Conservation (phyloP, 2,329 filamentous ascomycete genomes). For the Amauroascus verrucosus region DNA sequence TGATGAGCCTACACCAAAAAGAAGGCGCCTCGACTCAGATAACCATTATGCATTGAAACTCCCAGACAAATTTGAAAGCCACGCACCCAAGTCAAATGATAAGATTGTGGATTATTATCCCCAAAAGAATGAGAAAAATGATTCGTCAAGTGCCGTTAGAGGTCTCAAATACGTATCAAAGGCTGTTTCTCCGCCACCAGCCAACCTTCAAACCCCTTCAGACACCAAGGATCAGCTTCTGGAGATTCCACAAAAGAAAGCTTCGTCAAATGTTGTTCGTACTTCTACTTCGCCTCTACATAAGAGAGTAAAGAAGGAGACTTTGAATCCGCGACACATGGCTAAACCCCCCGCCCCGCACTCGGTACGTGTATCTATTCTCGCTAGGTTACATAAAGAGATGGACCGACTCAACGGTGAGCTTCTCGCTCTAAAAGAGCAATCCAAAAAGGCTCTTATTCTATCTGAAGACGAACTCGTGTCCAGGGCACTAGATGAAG, state of each 20-base stretch:
- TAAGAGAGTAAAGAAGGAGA: slow-evolving; percentile 32
- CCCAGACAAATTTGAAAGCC: not conserved
- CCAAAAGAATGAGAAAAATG: slow-evolving; percentile 10
- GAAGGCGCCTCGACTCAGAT: slow-evolving; percentile 17
- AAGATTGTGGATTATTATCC: not conserved
- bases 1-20: slow-evolving; percentile 25
- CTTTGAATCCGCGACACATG: slow-evolving; percentile 38
- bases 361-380: slow-evolving; percentile 32
- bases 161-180: slow-evolving; percentile 21
- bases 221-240: not conserved
- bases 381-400: slow-evolving; percentile 36
- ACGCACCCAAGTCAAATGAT: not conserved
- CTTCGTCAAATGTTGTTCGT: not conserved
- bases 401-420: slow-evolving; percentile 34
- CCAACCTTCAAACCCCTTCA: slow-evolving; percentile 2
- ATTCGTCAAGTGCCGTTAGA: slow-evolving; percentile 12
- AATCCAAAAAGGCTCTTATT: slow-evolving; percentile 26
- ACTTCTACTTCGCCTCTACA: not conserved
- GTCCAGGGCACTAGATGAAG: slow-evolving; percentile 48
- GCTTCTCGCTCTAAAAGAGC: slow-evolving; percentile 27
- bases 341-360: slow-evolving; percentile 36
- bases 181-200: slow-evolving; percentile 26
- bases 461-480: slow-evolving; percentile 37
- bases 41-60: not conserved
- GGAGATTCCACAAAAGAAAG: not conserved